phyloP scores from a whole-genome alignment of 805 yeast genomes.

The Ogataea populi-albae region DNA sequence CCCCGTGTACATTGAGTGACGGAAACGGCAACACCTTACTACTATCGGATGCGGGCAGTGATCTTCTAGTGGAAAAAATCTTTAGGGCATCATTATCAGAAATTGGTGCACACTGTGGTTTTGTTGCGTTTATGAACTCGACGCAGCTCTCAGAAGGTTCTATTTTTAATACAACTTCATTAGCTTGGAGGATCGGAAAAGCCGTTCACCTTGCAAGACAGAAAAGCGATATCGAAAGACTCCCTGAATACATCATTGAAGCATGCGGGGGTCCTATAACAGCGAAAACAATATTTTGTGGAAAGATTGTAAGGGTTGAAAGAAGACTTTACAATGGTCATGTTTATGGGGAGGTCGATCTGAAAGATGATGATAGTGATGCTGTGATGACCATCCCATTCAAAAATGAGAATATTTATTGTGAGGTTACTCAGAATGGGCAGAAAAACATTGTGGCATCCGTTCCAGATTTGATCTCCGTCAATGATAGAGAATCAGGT shows the following conservation, averaged over 20 bases:
- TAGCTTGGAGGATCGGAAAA: slow-evolving; percentile 46
- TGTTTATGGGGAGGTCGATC: slow-evolving; percentile 40
- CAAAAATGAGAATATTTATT: slow-evolving; percentile 44
- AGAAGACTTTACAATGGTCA: slow-evolving; percentile 40
- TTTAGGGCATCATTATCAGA: slow-evolving; percentile 41
- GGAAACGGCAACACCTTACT: slow-evolving; percentile 41
- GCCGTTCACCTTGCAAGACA: slow-evolving; percentile 38
- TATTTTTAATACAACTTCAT: slow-evolving; percentile 31
- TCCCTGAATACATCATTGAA: slow-evolving; percentile 36
- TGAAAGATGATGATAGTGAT: slow-evolving; percentile 17
- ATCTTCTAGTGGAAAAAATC: slow-evolving; percentile 35
- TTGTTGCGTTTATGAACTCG: slow-evolving; percentile 21
- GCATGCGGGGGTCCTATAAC: slow-evolving; percentile 30
- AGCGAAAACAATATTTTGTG: slow-evolving; percentile 37
- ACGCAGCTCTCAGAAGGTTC: slow-evolving; percentile 11
- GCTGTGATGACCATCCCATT: slow-evolving; percentile 37
- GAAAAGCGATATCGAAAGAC: slow-evolving; percentile 31
- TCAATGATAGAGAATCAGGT: slow-evolving; percentile 39
- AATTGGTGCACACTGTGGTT: slow-evolving; percentile 38
- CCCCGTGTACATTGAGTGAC: slow-evolving; percentile 26
- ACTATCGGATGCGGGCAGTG: slow-evolving; percentile 31
- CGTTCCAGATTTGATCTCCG: slow-evolving; percentile 44
- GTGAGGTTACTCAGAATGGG: slow-evolving; percentile 21
- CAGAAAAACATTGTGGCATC: slow-evolving; percentile 32
- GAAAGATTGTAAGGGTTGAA: slow-evolving; percentile 43